These are phyloP conservation scores for Buddleja alternifolia DNA, from an alignment of 257 asterid genomes.

Conservation along the genomic window DNA sequence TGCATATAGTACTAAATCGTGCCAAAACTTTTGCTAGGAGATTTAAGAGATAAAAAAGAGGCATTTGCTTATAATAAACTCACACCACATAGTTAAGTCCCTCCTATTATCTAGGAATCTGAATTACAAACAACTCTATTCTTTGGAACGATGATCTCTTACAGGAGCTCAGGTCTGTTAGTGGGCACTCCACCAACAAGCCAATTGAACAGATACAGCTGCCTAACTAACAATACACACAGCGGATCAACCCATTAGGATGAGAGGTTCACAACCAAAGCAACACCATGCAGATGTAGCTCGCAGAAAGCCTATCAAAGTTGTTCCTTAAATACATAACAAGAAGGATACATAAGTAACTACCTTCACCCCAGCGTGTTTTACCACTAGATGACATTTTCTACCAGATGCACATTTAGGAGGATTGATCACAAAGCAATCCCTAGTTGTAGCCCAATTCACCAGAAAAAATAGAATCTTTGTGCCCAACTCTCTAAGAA, in stretches of 20 bases:
- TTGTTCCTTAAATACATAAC: constrained; percentile 16
- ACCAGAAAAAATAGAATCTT: too few species aligned
- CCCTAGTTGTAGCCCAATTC: too few species aligned
- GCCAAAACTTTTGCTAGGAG: not conserved
- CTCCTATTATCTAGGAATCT: not conserved
- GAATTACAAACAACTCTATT: constrained; percentile 3
- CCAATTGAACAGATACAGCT: constrained; percentile 15
- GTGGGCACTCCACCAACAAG: constrained; percentile 8
- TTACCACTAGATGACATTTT: too few species aligned
- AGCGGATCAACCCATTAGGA: not conserved
- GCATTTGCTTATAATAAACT: not conserved
- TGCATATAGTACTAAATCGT: constrained; percentile 6
- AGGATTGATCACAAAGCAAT: too few species aligned
- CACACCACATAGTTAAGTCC: constrained; percentile 2
- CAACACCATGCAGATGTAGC: constrained; percentile 5
- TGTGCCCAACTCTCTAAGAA: too few species aligned
- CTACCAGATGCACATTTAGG: too few species aligned
- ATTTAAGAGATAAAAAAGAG: not conserved
- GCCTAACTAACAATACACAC: constrained; percentile 20
- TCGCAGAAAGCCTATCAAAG: not conserved
- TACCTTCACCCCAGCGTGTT: too few species aligned
- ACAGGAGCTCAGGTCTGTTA: constrained; percentile 16
- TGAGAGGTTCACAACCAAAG: not conserved
- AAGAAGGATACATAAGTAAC: not conserved
- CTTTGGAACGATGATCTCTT: not conserved